Evolutionary conservation across 2,329 filamentous ascomycete species (phyloP), one percentile per base, ranked within the genome.

Genomic region (Septoria linicola): DNA sequence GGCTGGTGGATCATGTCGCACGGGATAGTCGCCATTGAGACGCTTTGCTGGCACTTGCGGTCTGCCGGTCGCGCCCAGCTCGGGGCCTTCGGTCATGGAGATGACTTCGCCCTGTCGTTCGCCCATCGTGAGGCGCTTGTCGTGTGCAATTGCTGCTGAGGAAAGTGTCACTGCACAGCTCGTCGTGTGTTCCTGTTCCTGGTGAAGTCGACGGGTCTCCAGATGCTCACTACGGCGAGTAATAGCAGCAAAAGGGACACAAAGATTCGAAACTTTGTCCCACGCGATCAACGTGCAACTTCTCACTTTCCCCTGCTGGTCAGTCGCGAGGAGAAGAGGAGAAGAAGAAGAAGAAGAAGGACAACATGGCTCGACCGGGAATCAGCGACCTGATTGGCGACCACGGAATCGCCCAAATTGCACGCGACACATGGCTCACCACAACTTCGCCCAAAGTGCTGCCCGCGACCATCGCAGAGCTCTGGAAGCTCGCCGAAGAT

Each of bases 401-500:
- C 65, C 84, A 73, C 56, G 69, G 76, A 57, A 80, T 81, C 72
- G 80, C 81, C 54, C 74, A 87, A 68, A 76, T 96, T 59, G 93
- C 93, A 55, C 82, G 84, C 66, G 84, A 88, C 70, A 80, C 92
- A 72, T 99, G 93, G 93, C 76, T 96, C 55, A 85, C 86, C 67
- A 69, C 76, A 7, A 74, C 80, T 19, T 82, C 79, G 21, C 71
- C 80, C 41, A 89, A 84, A 72, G 87, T 88, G 71, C 92, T 88
- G 63, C 77, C 78, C 43, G 87, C 95, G 58, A 82, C 95, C 40
- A 73, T 99, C 65, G 95, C 95, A 74, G 81, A 83, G 65, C 84
- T 99, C 51, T 99, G 92, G 90, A 88, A 95, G 70, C 79, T 83
- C 49, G 74, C 99, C 62, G 90, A 96, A 71, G 83, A 84, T 59